phyloP scores from a whole-genome alignment of 768 basidiomycete species.

The Termitomyces sp. region DNA sequence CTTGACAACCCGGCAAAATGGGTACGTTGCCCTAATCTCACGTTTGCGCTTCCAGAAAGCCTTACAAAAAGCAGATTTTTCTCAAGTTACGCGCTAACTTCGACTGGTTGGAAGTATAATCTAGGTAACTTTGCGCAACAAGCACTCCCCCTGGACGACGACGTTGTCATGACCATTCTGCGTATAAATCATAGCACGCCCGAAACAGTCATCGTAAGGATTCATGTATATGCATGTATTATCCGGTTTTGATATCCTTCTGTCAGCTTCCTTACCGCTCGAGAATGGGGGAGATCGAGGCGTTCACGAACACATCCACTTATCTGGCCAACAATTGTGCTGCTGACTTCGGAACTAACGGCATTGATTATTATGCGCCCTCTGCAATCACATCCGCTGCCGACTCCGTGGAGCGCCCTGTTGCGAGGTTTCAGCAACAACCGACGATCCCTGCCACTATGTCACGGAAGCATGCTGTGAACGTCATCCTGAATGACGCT shows the following conservation, averaged over 20 bases:
- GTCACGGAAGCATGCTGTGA: slow-evolving; percentile 32
- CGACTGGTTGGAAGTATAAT: slow-evolving; percentile 33
- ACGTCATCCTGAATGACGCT: slow-evolving; percentile 42
- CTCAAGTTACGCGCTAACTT: slow-evolving; percentile 33
- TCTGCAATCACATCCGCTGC: slow-evolving; percentile 8
- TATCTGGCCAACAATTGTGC: slow-evolving; percentile 50
- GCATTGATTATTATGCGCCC: slow-evolving; percentile 28
- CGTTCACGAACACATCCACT: slow-evolving; percentile 43
- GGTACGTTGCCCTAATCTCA: slow-evolving; percentile 21
- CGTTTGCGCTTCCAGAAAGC: neutral
- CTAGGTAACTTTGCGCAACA: slow-evolving; percentile 54
- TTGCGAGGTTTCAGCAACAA: slow-evolving; percentile 34
- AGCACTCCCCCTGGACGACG: slow-evolving; percentile 45
- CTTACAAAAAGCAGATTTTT: slow-evolving; percentile 30
- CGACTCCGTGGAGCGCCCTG: slow-evolving; percentile 16
- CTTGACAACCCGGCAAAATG: slow-evolving; percentile 44
- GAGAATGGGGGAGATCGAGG: slow-evolving; percentile 36
- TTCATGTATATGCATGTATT: neutral
- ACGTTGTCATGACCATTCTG: slow-evolving; percentile 40
- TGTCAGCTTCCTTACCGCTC: slow-evolving; percentile 55
- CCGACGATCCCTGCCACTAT: slow-evolving; percentile 24
- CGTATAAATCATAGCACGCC: slow-evolving; percentile 29
- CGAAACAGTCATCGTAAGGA: slow-evolving; percentile 40
- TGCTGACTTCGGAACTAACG: slow-evolving; percentile 44
- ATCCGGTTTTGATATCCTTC: neutral